These are phyloP conservation scores for Prunus davidiana DNA, from an alignment of 306 rosid species.

Conservation along the genomic window DNA sequence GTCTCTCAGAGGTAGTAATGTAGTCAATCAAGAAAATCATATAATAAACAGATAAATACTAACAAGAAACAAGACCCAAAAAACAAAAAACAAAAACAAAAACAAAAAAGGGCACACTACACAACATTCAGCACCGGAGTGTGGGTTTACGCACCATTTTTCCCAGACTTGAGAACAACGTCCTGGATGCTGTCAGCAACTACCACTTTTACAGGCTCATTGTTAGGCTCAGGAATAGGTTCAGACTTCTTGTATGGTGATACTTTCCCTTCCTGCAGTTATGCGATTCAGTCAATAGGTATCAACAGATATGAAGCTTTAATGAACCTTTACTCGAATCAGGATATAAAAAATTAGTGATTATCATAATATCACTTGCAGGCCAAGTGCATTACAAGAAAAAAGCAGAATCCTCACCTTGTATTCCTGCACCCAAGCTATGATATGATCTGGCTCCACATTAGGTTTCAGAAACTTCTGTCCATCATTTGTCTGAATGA, in stretches of 20 bases:
- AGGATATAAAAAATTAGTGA: background rate
- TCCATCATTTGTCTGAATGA: slow-evolving; percentile 65
- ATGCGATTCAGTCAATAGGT: slow-evolving; percentile 15
- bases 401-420: slow-evolving; percentile 49
- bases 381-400: slow-evolving; percentile 5
- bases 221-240: slow-evolving; percentile 73
- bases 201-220: slow-evolving; percentile 89
- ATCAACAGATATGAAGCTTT: background rate
- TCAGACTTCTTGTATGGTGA: slow-evolving; percentile 62
- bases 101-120: background rate
- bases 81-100: background rate
- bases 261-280: slow-evolving; percentile 69
- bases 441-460: slow-evolving; percentile 64
- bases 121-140: background rate
- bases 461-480: slow-evolving; percentile 66
- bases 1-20: background rate
- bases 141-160: slow-evolving; percentile 52
- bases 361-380: background rate
- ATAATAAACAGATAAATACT: background rate
- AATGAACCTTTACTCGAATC: background rate
- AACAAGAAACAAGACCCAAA: background rate
- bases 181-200: slow-evolving; percentile 72
- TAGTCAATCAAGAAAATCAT: background rate
- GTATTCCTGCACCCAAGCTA: slow-evolving; percentile 76
- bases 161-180: slow-evolving; percentile 68